Evolutionary conservation across 495 filamentous ascomycete genomes (phyloP).

Genomic region (Penicillium salamii): DNA sequence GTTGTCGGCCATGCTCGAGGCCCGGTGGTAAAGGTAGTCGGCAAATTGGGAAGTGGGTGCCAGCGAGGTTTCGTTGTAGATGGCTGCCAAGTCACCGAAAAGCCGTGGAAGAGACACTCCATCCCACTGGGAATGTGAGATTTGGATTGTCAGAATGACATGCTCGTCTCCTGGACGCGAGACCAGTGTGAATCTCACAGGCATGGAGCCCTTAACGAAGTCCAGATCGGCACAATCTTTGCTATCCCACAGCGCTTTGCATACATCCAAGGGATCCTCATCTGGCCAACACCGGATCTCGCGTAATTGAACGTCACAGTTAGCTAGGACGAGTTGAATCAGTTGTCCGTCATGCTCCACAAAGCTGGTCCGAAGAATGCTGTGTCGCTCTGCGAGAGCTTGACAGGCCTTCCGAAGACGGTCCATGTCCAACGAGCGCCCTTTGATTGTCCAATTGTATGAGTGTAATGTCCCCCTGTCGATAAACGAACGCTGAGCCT

Average conservation of each 20-base stretch:
- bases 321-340: neutral
- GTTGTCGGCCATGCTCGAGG: too few relatives aligned
- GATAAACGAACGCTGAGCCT: neutral
- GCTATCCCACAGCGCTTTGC: neutral
- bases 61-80: too few relatives aligned
- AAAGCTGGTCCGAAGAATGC: neutral
- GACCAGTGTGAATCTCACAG: neutral
- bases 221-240: neutral
- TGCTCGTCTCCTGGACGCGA: neutral
- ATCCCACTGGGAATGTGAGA: slow-evolving; percentile 1
- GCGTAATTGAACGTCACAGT: neutral
- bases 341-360: neutral
- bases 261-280: neutral
- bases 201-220: neutral
- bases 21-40: neutral
- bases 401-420: neutral
- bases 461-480: too few relatives aligned
- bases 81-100: neutral
- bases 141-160: neutral
- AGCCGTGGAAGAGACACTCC: neutral
- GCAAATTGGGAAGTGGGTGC: neutral
- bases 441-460: too few relatives aligned
- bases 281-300: neutral
- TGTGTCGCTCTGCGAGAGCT: neutral
- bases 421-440: neutral